Percentiles rank a stretch among this genome's conserved stretches.
Conservation (phyloP, 139 green algal genomes). For the Volvox reticuliferus region DNA sequence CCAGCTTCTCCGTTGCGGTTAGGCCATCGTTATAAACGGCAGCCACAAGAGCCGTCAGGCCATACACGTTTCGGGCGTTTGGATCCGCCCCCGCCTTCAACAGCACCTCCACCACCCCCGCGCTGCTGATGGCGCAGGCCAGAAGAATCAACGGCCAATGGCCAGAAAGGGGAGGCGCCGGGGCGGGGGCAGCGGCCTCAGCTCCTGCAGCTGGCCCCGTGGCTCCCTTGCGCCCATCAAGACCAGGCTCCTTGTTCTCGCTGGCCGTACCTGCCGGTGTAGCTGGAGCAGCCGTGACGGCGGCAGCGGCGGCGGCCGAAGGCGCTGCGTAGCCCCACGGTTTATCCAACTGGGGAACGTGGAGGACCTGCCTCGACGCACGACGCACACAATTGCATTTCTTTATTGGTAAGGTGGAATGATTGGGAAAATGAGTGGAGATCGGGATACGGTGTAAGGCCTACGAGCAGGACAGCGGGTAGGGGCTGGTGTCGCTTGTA, state of each 20-base stretch:
- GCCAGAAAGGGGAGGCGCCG: background rate
- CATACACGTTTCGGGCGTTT: constrained; percentile 11
- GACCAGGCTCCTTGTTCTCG: background rate
- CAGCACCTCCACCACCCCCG: constrained; percentile 25
- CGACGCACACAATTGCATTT: no score
- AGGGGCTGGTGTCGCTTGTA: background rate
- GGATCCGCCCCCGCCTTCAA: constrained; percentile 5
- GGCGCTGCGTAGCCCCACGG: constrained; percentile 21
- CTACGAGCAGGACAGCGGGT: background rate
- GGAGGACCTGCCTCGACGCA: background rate
- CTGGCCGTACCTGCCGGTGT: background rate
- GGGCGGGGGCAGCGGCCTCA: background rate
- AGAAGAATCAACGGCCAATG: constrained; percentile 25
- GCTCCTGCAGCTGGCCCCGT: background rate
- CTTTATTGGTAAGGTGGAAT: background rate
- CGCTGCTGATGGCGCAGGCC: constrained; percentile 16
- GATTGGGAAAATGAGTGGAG: background rate
- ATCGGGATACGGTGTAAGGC: background rate
- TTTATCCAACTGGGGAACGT: constrained; percentile 21
- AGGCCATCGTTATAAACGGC: constrained; percentile 31
- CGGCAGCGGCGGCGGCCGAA: background rate
- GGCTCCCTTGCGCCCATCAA: background rate
- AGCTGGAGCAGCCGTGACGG: background rate
- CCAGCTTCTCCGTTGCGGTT: background rate
- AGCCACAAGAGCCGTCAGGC: constrained; percentile 33